Evolutionary conservation across 192 early-diverging fungal genomes (phyloP), one percentile per base, ranked within the genome.

Genomic region (Nowakowskiella sp.): DNA sequence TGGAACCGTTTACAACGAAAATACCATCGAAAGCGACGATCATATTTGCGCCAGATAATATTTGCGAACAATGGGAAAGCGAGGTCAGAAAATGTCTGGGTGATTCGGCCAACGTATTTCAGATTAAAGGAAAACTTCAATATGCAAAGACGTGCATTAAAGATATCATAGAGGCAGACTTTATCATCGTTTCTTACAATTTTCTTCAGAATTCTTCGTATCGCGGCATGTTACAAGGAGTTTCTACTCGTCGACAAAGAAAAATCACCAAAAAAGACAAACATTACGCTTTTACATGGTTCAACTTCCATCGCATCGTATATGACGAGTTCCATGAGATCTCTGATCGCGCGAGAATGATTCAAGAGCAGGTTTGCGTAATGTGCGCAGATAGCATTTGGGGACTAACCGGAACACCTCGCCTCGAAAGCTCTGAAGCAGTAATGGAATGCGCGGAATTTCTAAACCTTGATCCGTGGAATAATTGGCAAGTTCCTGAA

Each of bases 81-180:
- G 57, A 59, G 46, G 53, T 59, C 49, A 49, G 31, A 51, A 51
- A 51, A 22, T 59, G 57, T 43, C 46, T 52, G 31, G 57, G 57
- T 13, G 13, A 28, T 30, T 30, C 9, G 16, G 33, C 53, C 34
- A 49, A 51, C 8, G 30, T 31, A 6, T 43, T 59, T 27, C 42
- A 51, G 31, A 36, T 59, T 24, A 59, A 59, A 25, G 57, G 57
- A 22, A 59, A 59, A 39, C 6, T 23, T 6, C 6, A 22, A 6
- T 57, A 49, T 27, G 47, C 36, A 29, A 28, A 13, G 6, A 30
- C 16, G 6, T 39, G 8, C n/a, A 24, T 47, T 34, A 27, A 21
- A 6, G 23, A 57, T 28, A n/a, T 49, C 8, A 33, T 57, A 2
- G 31, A 57, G 23, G 22, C 26, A 27, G 47, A 57, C 23, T 10